Base-by-base conservation (phyloP, 345 rosid species). In the Aquilaria yunnanensis region DNA sequence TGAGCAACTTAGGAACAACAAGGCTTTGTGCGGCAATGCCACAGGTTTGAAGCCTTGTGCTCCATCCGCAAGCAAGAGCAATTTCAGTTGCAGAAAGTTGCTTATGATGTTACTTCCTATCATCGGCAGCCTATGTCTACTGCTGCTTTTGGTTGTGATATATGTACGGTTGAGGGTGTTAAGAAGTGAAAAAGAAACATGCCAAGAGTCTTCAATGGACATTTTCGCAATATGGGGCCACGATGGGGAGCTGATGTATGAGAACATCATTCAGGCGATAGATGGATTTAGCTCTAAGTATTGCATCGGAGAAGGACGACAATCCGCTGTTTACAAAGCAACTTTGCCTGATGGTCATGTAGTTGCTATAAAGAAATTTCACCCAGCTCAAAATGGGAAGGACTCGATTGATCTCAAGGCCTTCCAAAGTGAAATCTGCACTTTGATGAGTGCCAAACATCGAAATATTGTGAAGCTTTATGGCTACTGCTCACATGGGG, bases 351-450 rank as follows among this genome's bases (percentile, higher is more conserved):
- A 57, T 6, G 54, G 41, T 2, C 50, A 41, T n/a, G 51, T 56
- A 1, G 51, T 60, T 33, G 69, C 69, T 30, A 57, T 70, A 10
- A 70, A 70, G 53, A 70, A 61, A 37, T 50, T 70, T 48, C 66
- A 70, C 37, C 51, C 2, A 14, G 13, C 14, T 37, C 43, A 37
- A 16, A 16, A 16, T 16, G 23, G 23, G 23, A 16, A 16, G 23
- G 23, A 16, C 23, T 16, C 23, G 43, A 68, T 45, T 30, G 32
- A 11, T 12, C 23, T 12, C n/a, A 54, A 50, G 52, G 57, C 52
- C 14, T 60, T 64, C 33, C 33, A n/a, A 16, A 70, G 61, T 1
- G 68, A 66, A 32, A 10, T 16, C 23, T 16, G 23, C 23, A 16
- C 23, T 16, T 71, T 30, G 30, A 23, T 11, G 67, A 34, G 52